Base-by-base conservation (phyloP, 139 green algal genomes). In the Haematococcus sp. region DNA sequence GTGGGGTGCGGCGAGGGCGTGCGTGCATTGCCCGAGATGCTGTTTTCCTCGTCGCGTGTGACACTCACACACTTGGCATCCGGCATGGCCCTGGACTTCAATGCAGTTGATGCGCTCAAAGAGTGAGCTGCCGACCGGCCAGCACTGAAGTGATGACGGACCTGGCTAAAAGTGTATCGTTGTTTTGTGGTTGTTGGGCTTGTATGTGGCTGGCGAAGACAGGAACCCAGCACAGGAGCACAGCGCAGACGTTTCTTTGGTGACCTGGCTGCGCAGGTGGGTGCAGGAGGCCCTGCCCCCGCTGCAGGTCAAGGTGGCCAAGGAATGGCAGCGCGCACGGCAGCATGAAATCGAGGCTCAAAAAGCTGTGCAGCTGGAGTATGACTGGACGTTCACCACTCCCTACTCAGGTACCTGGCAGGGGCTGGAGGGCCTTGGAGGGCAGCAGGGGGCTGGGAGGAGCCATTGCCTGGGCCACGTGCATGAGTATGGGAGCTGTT, bases 361-460 rank as follows among this genome's bases (percentile, higher is more conserved):
- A 49, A 70, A 86, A 11, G 88, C 88, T 13, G 68, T 88, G 16
- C 68, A 81, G 1, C 76, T 94, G 46, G 73, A 88, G 16, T 97
- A 97, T 80, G 93, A 97, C 76, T 97, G 93, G 92, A 97, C 93
- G 17, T 97, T 88, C 83, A 97, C 91, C 16, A 95, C 91, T 23
- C 75, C 83, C 3, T 97, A 96, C 61, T 49, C 34, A 0, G 92
- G 91, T 61, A 88, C 52, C n/a, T n/a, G n/a, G n/a, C n/a, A n/a
- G n/a, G n/a, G n/a, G n/a, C n/a, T n/a, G n/a, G n/a, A n/a, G n/a
- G n/a, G n/a, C n/a, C n/a, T n/a, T n/a, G n/a, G n/a, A n/a, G n/a
- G n/a, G n/a, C n/a, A n/a, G n/a, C n/a, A n/a, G n/a, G n/a, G n/a
- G n/a, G n/a, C n/a, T n/a, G n/a, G n/a, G n/a, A n/a, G n/a, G n/a